Evolutionary conservation across 2,329 filamentous ascomycete species (phyloP).

Genomic region (Colletotrichum sublineola): DNA sequence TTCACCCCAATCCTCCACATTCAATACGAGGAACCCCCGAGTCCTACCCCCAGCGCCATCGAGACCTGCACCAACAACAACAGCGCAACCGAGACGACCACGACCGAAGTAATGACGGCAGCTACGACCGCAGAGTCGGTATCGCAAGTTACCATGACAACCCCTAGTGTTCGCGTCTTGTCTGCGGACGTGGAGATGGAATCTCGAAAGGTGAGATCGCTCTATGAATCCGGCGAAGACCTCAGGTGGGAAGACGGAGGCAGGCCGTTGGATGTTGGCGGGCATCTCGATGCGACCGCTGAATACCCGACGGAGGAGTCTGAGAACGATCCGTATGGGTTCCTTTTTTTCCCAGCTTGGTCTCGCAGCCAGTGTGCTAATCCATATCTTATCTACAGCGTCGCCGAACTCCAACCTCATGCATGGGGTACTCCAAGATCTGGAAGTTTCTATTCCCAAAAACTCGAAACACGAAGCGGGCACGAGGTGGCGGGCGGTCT

Average conservation of each 20-base stretch:
- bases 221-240: slow-evolving; percentile 70
- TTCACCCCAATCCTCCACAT: slow-evolving; percentile 32
- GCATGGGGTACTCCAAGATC: slow-evolving; percentile 55
- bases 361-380: slow-evolving; percentile 49
- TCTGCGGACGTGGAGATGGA: slow-evolving; percentile 70
- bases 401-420: slow-evolving; percentile 50
- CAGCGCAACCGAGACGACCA: slow-evolving; percentile 3
- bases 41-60: slow-evolving; percentile 21
- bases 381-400: slow-evolving; percentile 44
- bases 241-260: slow-evolving; percentile 67
- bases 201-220: slow-evolving; percentile 77
- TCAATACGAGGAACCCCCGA: slow-evolving; percentile 31
- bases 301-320: slow-evolving; percentile 66
- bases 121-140: slow-evolving; percentile 41
- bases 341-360: slow-evolving; percentile 57
- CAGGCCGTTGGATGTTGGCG: slow-evolving; percentile 60
- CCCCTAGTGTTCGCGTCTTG: slow-evolving; percentile 66
- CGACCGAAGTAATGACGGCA: slow-evolving; percentile 26
- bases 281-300: slow-evolving; percentile 62
- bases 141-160: slow-evolving; percentile 41
- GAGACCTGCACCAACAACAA: slow-evolving; percentile 5
- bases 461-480: slow-evolving; percentile 58
- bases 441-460: slow-evolving; percentile 59
- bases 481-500: slow-evolving; percentile 69
- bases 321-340: slow-evolving; percentile 69